A percentile compares a stretch with the other conserved stretches of the same genome.
Evolutionary conservation across 2,329 filamentous ascomycete genomes (phyloP).

Genomic region (Penicillium verrucosum): DNA sequence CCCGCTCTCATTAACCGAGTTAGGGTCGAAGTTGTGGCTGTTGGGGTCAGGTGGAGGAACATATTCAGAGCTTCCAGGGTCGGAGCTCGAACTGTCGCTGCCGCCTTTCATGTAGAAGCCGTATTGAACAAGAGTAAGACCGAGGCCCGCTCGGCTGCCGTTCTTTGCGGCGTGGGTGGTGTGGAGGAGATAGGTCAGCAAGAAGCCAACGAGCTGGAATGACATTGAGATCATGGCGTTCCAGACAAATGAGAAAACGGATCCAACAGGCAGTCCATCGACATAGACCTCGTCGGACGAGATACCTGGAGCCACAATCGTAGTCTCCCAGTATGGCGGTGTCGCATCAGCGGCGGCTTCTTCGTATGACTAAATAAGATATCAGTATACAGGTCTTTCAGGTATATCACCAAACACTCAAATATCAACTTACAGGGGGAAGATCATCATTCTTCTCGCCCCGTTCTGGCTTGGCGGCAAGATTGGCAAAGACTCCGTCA

Average conservation of each 20-base stretch:
- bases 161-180: constrained; percentile 98
- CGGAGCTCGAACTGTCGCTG: constrained; percentile 40
- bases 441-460: constrained; percentile 82
- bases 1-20: constrained; percentile 54
- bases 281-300: constrained; percentile 95
- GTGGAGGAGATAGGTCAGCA: constrained; percentile 95
- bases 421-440: constrained; percentile 70
- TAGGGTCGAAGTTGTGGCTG: constrained; percentile 79
- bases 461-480: constrained; percentile 83
- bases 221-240: constrained; percentile 95
- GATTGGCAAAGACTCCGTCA: constrained; percentile 94
- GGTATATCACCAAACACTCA: background rate
- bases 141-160: constrained; percentile 87
- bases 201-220: constrained; percentile 94
- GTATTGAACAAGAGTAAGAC: constrained; percentile 92
- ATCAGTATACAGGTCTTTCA: background rate
- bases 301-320: constrained; percentile 87
- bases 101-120: constrained; percentile 89
- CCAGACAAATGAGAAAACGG: constrained; percentile 74
- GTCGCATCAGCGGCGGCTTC: constrained; percentile 95
- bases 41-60: constrained; percentile 81
- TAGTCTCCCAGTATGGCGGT: constrained; percentile 98
- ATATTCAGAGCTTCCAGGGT: constrained; percentile 40
- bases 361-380: constrained; percentile 74
- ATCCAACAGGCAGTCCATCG: constrained; percentile 87